phyloP scores from a whole-genome alignment of 768 basidiomycete species.

The Udeniomyces megalosporus region DNA sequence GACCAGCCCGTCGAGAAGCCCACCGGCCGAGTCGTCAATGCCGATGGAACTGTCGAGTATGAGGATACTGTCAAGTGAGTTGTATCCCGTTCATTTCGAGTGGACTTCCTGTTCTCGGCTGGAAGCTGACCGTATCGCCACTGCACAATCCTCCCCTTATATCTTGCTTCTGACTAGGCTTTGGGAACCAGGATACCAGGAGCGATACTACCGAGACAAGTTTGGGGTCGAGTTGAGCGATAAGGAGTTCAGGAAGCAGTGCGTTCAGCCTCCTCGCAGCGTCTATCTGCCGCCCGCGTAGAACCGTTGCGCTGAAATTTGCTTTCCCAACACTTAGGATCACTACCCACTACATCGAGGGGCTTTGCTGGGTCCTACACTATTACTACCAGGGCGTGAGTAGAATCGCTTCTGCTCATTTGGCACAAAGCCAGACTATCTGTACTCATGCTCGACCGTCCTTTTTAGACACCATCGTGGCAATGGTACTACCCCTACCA shows the following conservation, averaged over 20 bases:
- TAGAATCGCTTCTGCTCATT: neutral
- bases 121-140: neutral
- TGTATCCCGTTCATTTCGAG: neutral
- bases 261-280: constrained; percentile 2
- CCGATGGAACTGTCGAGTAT: constrained; percentile 88
- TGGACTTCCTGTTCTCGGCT: neutral
- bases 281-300: neutral
- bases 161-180: constrained; percentile 39
- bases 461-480: constrained; percentile 46
- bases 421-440: neutral
- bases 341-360: constrained; percentile 74
- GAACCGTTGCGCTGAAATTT: neutral
- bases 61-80: constrained; percentile 78
- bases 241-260: constrained; percentile 56
- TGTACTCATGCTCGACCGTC: constrained; percentile 16
- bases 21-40: constrained; percentile 47
- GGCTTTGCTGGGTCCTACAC: constrained; percentile 83
- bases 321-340: constrained; percentile 36
- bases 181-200: constrained; percentile 90
- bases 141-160: neutral
- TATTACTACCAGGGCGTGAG: constrained; percentile 96
- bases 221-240: constrained; percentile 65
- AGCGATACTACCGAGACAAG: constrained; percentile 87
- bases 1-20: constrained; percentile 12
- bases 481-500: constrained; percentile 99